Evolutionary conservation across 208 protist genomes (phyloP), one percentile per base, ranked within the genome.

Genomic region (Acanthamoeba castellanii): DNA sequence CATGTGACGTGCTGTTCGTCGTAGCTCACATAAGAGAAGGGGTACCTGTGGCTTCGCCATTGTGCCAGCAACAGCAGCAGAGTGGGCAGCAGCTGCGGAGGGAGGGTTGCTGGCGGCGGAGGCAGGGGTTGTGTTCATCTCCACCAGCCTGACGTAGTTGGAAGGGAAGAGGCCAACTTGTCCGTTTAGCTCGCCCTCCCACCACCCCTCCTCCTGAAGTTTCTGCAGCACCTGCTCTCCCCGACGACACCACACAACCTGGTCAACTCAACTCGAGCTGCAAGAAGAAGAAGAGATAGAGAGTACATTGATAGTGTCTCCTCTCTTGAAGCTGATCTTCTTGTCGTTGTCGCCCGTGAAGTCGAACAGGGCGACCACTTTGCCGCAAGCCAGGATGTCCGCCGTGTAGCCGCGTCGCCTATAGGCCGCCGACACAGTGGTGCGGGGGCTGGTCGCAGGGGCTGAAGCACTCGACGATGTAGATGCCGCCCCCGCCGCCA

Each of bases 271-370:
- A 3, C 37, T 42, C 37, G 2, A 42, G 68, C n/a, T 7, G 0
- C 22, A 25, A n/a, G 14, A 76, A 76, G 68, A 7, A 76, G 68
- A 30, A 47, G 45, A 47, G 37, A 3, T 42, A 47, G 45, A 47
- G 45, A 0, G 57, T 84, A 84, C 74, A 9, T 72, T 92, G 55
- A 92, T 92, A 3, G 8, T 47, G 50, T 92, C 85, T 22, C 85
- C 85, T 20, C 45, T 50, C 85, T 92, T 92, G 64, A 92, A 92
- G 85, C 57, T 92, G 34, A 92, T 42, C 85, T 92, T 92, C 30
- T 92, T 92, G 27, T 92, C 57, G 16, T 30, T 34, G 59, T 92
- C 85, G 20, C 85, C 85, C 3, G 55, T 72, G 59, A 92, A 92
- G 37, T 92, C 85, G 45, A 57, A 92, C 11, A 92, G 18, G 13